phyloP scores from a whole-genome alignment of 345 rosid genomes.

The Brassica carinata region DNA sequence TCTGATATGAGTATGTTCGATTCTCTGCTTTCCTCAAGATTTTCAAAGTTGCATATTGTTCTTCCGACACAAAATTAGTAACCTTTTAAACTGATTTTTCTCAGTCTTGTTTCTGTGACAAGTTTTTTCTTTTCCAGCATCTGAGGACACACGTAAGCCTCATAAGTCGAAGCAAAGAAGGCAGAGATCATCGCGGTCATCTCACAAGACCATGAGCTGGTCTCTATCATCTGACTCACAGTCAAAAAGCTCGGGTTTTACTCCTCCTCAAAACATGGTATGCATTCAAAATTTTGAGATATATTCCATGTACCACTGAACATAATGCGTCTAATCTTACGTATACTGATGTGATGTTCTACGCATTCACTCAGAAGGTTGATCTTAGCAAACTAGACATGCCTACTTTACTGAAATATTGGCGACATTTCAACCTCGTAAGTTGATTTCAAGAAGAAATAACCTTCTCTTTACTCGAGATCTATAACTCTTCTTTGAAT shows the following conservation, averaged over 20 bases:
- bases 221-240: slow-evolving; percentile 69
- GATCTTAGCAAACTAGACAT: slow-evolving; percentile 95
- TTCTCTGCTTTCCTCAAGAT: background rate
- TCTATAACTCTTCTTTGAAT: background rate
- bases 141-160: slow-evolving; percentile 61
- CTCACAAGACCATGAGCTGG: slow-evolving; percentile 66
- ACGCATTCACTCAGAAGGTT: slow-evolving; percentile 53
- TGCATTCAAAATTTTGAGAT: background rate
- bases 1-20: slow-evolving; percentile 79
- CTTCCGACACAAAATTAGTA: background rate
- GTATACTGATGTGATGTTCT: background rate
- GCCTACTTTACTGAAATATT: slow-evolving; percentile 84
- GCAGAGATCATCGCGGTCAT: slow-evolving; percentile 61
- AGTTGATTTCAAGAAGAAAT: slow-evolving; percentile 30
- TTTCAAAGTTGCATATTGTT: background rate
- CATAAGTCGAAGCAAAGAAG: slow-evolving; percentile 58
- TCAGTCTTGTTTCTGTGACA: slow-evolving; percentile 32
- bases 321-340: background rate
- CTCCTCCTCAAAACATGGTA: slow-evolving; percentile 64
- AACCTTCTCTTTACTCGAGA: background rate
- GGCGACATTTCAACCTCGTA: slow-evolving; percentile 92
- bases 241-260: slow-evolving; percentile 62
- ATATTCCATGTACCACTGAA: background rate
- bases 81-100: slow-evolving; percentile 5
- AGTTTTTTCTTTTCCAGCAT: slow-evolving; percentile 43